Conservation (phyloP, 352 stramenopile genomes). For the Sclerospora graminicola region DNA sequence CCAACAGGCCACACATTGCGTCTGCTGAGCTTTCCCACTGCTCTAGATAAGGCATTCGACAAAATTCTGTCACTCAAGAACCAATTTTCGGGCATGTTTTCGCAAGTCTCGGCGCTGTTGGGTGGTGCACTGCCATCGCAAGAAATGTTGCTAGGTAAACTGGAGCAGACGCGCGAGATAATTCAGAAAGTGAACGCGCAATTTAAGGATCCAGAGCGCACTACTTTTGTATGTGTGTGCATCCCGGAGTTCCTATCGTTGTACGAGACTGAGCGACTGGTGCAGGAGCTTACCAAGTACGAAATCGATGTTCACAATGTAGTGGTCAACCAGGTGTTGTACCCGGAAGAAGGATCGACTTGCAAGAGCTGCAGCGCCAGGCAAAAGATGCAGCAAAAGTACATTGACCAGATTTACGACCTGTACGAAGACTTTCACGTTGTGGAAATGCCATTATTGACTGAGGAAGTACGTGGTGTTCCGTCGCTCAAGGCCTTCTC, state of each 20-base stretch:
- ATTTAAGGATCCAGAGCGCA: conserved; percentile 98
- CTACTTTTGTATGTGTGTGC: conserved; percentile 99
- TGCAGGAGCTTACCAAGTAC: conserved; percentile 98
- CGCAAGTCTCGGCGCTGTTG: conserved; percentile 69
- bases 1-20: conserved; percentile 96
- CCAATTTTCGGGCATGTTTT: conserved; percentile 84
- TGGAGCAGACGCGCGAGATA: conserved; percentile 93
- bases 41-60: conserved; percentile 96
- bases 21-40: conserved; percentile 95
- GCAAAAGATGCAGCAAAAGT: conserved; percentile 99
- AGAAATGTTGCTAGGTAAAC: conserved; percentile 92
- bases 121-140: conserved; percentile 72
- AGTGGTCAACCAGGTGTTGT: conserved; percentile 99
- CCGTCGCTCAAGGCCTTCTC: conserved; percentile 91
- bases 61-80: conserved; percentile 97
- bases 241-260: conserved; percentile 99
- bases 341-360: conserved; percentile 66
- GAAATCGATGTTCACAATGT: conserved; percentile 99
- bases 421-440: conserved; percentile 99
- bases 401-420: conserved; percentile 99
- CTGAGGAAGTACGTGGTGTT: conserved; percentile 96
- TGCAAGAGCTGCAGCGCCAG: conserved; percentile 93
- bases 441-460: conserved; percentile 97
- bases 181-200: conserved; percentile 99
- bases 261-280: conserved; percentile 98